Base-by-base conservation (phyloP, 495 filamentous ascomycete genomes). In the Penicillium ucsense region DNA sequence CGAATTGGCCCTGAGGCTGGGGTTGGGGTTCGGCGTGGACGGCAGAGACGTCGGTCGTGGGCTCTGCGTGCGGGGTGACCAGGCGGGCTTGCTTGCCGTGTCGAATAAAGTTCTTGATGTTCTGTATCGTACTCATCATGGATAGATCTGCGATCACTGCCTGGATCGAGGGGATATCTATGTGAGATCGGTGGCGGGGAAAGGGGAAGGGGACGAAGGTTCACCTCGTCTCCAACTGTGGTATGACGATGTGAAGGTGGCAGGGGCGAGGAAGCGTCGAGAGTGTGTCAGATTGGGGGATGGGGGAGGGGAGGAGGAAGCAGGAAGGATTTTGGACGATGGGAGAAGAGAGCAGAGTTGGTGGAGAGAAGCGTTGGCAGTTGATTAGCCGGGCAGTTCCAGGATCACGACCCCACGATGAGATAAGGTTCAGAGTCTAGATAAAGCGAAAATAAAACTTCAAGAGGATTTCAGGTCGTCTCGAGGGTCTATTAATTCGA, bases 31-130 rank as follows among this genome's bases (percentile, higher is more conserved):
- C 76, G 45, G 80, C 83, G 61, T 86, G 78, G 45, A 86, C 75
- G 10, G 77, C 66, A 33, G 82, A 82, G 45, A 85, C 73, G 57
- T 79, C 78, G 43, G 83, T 84, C 38, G 83, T 86, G 31, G 84
- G 75, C 47, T 86, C 80, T 46, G 74, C 76, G 51, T 78, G 77
- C 35, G 76, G 68, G 31, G 84, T 79, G 50, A 76, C 78, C 43
- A 76, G 74, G 46, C 88, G 85, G 49, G 89, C 91, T 73, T 95
- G 89, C 72, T 96, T 96, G 78, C 89, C 91, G 73, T 96, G 92
- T 48, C 92, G 88, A 70, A 98, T 94, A 68, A 98, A 91, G 68
- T 96, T 98, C 71, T 98, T 95, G 47, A 98, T 71, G 56, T 83
- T 87, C 73, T 89, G 84, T 72, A 91, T 88, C 44, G 86, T 88